Evolutionary conservation across 768 basidiomycete species (phyloP).

Genomic region (Termitomyces sp.): DNA sequence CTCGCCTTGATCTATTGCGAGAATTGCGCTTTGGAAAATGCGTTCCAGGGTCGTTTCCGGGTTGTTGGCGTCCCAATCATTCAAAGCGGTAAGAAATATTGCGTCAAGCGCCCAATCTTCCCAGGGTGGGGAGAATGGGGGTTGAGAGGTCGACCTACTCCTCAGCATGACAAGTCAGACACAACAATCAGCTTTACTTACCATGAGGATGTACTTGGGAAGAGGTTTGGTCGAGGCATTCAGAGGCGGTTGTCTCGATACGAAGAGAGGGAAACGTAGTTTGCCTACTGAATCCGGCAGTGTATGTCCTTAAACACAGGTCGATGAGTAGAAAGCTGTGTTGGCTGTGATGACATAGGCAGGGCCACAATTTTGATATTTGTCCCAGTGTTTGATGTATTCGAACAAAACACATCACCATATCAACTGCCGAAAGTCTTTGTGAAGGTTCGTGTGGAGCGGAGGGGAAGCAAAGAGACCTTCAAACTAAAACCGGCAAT

Average conservation of each 20-base stretch:
- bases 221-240: not conserved
- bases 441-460: too few species aligned
- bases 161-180: not conserved
- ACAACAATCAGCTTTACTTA: not conserved
- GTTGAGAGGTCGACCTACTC: not conserved
- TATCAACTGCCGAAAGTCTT: not conserved
- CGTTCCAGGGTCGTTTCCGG: slow-evolving; percentile 7
- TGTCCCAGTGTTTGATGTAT: too few species aligned
- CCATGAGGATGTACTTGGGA: not conserved
- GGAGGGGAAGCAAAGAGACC: too few species aligned
- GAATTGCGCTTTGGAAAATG: slow-evolving; percentile 2
- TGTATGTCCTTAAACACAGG: too few species aligned
- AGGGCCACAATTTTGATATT: too few species aligned
- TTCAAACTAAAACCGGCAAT: not conserved
- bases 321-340: not conserved
- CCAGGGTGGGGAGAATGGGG: not conserved
- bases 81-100: slow-evolving; percentile 5
- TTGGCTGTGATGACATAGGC: not conserved
- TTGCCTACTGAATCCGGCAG: too few species aligned
- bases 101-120: slow-evolving; percentile 9
- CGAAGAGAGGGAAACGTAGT: not conserved
- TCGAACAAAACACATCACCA: not conserved
- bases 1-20: slow-evolving; percentile 3
- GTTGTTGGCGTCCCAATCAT: slow-evolving; percentile 5
- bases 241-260: not conserved